These are phyloP conservation scores for Clitocybe nebularis DNA, from an alignment of 1,284 basidiomycete genomes.

Conservation along the genomic window DNA sequence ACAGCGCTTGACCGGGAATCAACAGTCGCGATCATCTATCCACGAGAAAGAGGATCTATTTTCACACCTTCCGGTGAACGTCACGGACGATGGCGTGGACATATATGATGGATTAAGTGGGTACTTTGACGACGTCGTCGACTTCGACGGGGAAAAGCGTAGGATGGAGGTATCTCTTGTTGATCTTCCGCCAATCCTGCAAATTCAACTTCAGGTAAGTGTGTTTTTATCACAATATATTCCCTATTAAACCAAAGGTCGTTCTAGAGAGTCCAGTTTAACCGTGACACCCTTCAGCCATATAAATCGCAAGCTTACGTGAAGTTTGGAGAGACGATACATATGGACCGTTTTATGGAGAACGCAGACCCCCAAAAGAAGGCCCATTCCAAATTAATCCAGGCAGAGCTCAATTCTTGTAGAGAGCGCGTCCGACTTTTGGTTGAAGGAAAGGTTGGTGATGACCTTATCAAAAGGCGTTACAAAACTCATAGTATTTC, in stretches of 20 bases:
- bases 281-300: slow-evolving; percentile 81
- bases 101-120: slow-evolving; percentile 92
- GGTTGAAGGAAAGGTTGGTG: slow-evolving; percentile 63
- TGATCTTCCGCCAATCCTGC: slow-evolving; percentile 85
- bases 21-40: slow-evolving; percentile 51
- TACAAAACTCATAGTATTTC: not conserved
- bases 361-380: slow-evolving; percentile 70
- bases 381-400: slow-evolving; percentile 64
- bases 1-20: slow-evolving; percentile 62
- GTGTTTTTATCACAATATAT: not conserved
- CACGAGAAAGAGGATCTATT: slow-evolving; percentile 90
- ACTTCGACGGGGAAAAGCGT: slow-evolving; percentile 83
- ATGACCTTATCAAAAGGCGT: not conserved
- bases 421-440: slow-evolving; percentile 67
- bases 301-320: slow-evolving; percentile 97
- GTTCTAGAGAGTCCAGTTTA: slow-evolving; percentile 90
- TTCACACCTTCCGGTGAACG: slow-evolving; percentile 92
- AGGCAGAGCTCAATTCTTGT: slow-evolving; percentile 57
- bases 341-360: slow-evolving; percentile 91
- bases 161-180: slow-evolving; percentile 87
- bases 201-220: slow-evolving; percentile 90
- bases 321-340: slow-evolving; percentile 82
- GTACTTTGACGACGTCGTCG: slow-evolving; percentile 90
- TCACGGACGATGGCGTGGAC: slow-evolving; percentile 82
- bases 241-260: not conserved